These are phyloP conservation scores for Panicum virgatum DNA, from an alignment of 202 grass and related monocot species.

Conservation along the genomic window DNA sequence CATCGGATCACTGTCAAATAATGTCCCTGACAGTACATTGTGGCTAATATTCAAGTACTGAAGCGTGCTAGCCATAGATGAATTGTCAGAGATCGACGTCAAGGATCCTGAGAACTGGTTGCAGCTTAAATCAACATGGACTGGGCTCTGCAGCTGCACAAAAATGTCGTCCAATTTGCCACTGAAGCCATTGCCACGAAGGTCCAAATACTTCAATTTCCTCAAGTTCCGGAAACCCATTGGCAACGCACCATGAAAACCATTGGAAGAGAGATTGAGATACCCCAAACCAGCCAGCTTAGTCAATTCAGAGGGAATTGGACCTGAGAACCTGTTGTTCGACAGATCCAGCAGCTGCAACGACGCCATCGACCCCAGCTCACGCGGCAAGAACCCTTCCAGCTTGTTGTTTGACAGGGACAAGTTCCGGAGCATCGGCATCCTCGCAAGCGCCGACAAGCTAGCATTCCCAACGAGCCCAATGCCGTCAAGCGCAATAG, in stretches of 20 bases:
- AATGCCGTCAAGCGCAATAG: slow-evolving; percentile 59
- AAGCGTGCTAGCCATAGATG: slow-evolving; percentile 52
- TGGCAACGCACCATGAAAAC: slow-evolving; percentile 56
- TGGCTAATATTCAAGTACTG: slow-evolving; percentile 83
- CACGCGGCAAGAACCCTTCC: slow-evolving; percentile 52
- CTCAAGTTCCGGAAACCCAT: slow-evolving; percentile 58
- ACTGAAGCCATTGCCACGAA: slow-evolving; percentile 56
- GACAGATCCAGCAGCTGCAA: slow-evolving; percentile 79
- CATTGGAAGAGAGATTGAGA: slow-evolving; percentile 78
- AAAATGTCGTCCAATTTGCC: slow-evolving; percentile 68
- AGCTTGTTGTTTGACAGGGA: slow-evolving; percentile 67
- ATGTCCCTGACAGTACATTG: slow-evolving; percentile 69
- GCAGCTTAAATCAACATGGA: slow-evolving; percentile 81
- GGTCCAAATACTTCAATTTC: slow-evolving; percentile 71
- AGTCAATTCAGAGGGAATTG: slow-evolving; percentile 51
- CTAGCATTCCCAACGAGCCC: slow-evolving; percentile 68
- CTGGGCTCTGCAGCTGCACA: slow-evolving; percentile 54
- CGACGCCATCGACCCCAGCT: slow-evolving; percentile 60
- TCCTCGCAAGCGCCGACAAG: slow-evolving; percentile 59
- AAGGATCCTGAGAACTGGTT: slow-evolving; percentile 74
- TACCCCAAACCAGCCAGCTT: slow-evolving; percentile 52
- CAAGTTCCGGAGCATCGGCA: slow-evolving; percentile 75
- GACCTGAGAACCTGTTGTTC: slow-evolving; percentile 55
- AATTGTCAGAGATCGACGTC: slow-evolving; percentile 65
- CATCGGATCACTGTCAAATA: slow-evolving; percentile 70